Conservation (phyloP, 768 basidiomycete species). For the Tricholoma saponaceum region DNA sequence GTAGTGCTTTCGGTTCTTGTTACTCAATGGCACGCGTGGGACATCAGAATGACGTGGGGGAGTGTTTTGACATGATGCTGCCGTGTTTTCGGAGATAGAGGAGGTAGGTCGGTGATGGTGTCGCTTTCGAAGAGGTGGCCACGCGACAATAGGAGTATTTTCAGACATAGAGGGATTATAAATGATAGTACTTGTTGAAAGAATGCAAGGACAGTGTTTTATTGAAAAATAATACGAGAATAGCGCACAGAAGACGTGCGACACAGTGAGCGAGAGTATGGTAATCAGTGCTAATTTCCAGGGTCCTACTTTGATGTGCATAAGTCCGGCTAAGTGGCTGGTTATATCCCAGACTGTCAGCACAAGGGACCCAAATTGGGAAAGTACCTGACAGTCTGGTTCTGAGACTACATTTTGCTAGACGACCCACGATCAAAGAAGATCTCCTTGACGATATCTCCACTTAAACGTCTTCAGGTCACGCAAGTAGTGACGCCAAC, state of each 20-base stretch:
- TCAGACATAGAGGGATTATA: not conserved
- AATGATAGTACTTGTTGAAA: not conserved
- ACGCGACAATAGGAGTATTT: not conserved
- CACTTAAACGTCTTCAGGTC: too few relatives aligned
- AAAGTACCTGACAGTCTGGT: too few relatives aligned
- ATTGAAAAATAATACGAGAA: not conserved
- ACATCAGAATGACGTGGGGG: not conserved
- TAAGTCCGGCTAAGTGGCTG: too few relatives aligned
- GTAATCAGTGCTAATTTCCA: not conserved
- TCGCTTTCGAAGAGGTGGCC: not conserved
- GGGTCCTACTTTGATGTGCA: not conserved
- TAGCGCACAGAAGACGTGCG: not conserved
- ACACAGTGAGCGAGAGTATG: not conserved
- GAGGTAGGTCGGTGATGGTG: not conserved
- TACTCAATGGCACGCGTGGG: not conserved
- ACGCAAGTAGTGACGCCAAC: too few relatives aligned
- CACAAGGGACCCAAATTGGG: too few relatives aligned
- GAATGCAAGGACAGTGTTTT: not conserved
- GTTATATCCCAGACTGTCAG: too few relatives aligned
- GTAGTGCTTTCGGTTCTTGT: not conserved
- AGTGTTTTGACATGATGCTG: not conserved
- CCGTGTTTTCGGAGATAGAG: not conserved
- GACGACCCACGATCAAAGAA: too few relatives aligned
- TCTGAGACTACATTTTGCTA: too few relatives aligned
- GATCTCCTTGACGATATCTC: too few relatives aligned